Conservation (phyloP, 148 eudicot species). For the Cornus florida region DNA sequence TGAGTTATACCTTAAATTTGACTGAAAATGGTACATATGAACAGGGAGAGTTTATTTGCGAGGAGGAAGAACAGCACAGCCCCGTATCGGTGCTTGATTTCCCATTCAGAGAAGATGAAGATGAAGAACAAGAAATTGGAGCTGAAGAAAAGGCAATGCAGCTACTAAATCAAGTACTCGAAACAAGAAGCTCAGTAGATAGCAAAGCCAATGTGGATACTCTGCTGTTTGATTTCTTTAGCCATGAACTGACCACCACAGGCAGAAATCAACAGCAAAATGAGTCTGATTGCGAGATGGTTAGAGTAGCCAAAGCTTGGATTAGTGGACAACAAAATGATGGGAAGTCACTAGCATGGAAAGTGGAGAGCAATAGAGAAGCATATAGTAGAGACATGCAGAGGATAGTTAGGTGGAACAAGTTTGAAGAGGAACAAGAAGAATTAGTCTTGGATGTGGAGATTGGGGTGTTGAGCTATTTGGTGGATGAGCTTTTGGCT, state of each 20-base stretch:
- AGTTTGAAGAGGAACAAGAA: conserved; percentile 35
- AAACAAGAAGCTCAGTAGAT: conserved; percentile 5
- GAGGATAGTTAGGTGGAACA: conserved; percentile 36
- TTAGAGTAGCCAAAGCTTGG: conserved; percentile 29
- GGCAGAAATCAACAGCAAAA: neutral
- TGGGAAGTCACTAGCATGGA: conserved; percentile 11
- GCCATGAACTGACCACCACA: conserved; percentile 21
- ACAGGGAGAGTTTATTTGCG: conserved; percentile 26
- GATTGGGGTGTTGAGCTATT: conserved; percentile 20
- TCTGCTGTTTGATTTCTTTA: conserved; percentile 31
- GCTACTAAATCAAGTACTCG: conserved; percentile 5
- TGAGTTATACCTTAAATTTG: neutral
- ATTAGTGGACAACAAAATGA: conserved; percentile 9
- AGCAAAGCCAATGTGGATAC: neutral
- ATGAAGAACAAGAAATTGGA: conserved; percentile 17
- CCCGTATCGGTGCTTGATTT: conserved; percentile 67
- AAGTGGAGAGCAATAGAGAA: conserved; percentile 20
- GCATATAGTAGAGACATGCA: conserved; percentile 45
- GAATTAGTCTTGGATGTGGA: conserved; percentile 38
- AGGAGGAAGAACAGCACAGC: conserved; percentile 54
- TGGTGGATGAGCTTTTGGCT: conserved; percentile 47
- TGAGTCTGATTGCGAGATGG: conserved; percentile 13
- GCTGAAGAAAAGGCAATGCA: conserved; percentile 22
- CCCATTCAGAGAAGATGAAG: conserved; percentile 48
- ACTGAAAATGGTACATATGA: neutral